Conservation (phyloP, 331 rosid species). For the Stylosanthes scabra region DNA sequence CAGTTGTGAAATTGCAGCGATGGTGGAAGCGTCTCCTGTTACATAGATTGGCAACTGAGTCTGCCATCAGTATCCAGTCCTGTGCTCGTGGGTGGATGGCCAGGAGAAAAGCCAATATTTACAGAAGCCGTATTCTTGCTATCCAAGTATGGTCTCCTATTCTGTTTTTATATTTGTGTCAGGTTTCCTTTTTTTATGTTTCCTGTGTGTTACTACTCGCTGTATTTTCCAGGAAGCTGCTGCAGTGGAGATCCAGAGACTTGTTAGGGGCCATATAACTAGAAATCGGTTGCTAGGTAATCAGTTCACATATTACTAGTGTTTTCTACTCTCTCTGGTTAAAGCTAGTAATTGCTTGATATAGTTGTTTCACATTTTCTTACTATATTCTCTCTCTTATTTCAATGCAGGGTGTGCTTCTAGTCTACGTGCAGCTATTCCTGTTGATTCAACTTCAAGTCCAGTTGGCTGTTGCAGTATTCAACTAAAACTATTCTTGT, state of each 20-base stretch:
- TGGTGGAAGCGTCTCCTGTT: conserved; percentile 82
- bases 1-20: conserved; percentile 76
- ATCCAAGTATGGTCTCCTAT: conserved; percentile 77
- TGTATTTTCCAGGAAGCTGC: conserved; percentile 50
- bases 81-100: conserved; percentile 73
- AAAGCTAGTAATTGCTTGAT: conserved; percentile 19
- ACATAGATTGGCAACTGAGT: conserved; percentile 49
- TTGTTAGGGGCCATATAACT: conserved; percentile 65
- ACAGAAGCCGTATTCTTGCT: conserved; percentile 46
- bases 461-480: conserved; percentile 46
- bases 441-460: conserved; percentile 38
- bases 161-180: not conserved
- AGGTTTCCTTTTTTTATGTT: not conserved
- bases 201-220: conserved; percentile 26
- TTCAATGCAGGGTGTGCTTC: conserved; percentile 66
- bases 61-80: conserved; percentile 70
- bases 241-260: conserved; percentile 64
- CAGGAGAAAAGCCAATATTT: conserved; percentile 55
- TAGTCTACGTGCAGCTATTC: conserved; percentile 32
- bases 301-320: conserved; percentile 5
- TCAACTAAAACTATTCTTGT: conserved; percentile 54
- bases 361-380: conserved; percentile 18
- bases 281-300: conserved; percentile 72
- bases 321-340: conserved; percentile 23
- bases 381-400: conserved; percentile 10